Conservation (phyloP, 2,329 filamentous ascomycete species). For the Cordyceps tenuipes region DNA sequence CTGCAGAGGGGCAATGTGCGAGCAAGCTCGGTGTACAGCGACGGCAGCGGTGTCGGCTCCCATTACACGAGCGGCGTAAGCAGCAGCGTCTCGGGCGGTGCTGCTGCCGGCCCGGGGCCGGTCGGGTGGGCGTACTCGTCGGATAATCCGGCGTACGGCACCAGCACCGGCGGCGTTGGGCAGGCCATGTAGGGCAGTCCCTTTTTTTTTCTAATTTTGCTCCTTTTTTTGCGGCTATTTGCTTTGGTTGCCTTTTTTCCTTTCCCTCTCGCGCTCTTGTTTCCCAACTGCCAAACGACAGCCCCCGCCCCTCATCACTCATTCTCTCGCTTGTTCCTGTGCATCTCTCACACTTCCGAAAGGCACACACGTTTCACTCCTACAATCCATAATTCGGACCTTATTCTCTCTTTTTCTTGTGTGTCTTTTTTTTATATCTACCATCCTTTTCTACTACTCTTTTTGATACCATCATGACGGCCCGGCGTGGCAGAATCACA, state of each 20-base stretch:
- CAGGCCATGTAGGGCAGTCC: background rate
- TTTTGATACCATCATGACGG: conserved; percentile 3
- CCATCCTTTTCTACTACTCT: background rate
- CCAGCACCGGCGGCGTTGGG: background rate
- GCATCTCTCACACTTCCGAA: background rate
- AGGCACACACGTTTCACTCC: background rate
- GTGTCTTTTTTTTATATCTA: background rate
- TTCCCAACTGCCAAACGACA: background rate
- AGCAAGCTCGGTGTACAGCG: conserved; percentile 30
- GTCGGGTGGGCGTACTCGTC: background rate
- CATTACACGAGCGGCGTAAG: conserved; percentile 45
- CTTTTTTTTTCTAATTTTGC: background rate
- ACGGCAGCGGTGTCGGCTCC: conserved; percentile 19
- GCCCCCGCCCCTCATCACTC: background rate
- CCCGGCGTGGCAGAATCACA: conserved; percentile 8
- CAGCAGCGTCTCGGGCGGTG: conserved; percentile 12
- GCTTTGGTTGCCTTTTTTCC: background rate
- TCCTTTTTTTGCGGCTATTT: background rate
- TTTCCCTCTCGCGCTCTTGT: background rate
- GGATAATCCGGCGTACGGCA: conserved; percentile 1
- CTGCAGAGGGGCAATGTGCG: conserved; percentile 18
- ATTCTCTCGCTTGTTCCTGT: background rate
- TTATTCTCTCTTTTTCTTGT: background rate
- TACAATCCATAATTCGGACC: background rate
- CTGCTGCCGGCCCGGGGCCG: background rate